Base-by-base conservation (phyloP, 306 rosid species). In the Ammopiptanthus mongolicus region DNA sequence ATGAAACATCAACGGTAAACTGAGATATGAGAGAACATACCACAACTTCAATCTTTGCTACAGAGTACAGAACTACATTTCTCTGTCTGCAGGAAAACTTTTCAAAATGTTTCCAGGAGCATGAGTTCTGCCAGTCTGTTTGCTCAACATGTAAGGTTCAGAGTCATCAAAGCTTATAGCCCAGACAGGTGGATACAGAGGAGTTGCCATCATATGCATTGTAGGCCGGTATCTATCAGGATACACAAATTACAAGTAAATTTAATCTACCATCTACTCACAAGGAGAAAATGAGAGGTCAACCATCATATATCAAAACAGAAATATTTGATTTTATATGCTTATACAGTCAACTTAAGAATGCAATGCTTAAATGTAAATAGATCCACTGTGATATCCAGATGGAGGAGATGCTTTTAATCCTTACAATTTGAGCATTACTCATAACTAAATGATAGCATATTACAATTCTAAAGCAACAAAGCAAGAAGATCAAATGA, bases 41-140 rank as follows among this genome's bases (percentile, higher is more conserved):
- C 94, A 96, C 99, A 74, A 96, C 99, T 96, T 92, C 92, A 65
- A 95, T 95, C 90, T 95, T 95, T 62, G 99, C 99, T n/a, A n/a
- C n/a, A n/a, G n/a, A n/a, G n/a, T 2, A 95, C 97, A 70, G 96
- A 82, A 80, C 88, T 89, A 8, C 93, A 73, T 79, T 84, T 96
- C 87, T 96, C 99, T 96, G 76, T 96, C 98, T 17, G 84, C 81
- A 52, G 98, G 88, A 70, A 92, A 78, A 70, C 80, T 88, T 84
- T 89, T 96, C 73, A 85, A 70, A 55, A 89, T 78, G 53, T 80
- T 92, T 23, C 92, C 99, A 17, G 96, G 80, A n/a, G n/a, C n/a
- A n/a, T 88, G 93, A 69, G 84, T 81, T 83, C 87, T 84, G 64
- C 89, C 86, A 25, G 88, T 64, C 74, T 87, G 98, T 73, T 83